These are phyloP conservation scores for Kwoniella europaea DNA, from an alignment of 768 basidiomycete species.

Conservation along the genomic window DNA sequence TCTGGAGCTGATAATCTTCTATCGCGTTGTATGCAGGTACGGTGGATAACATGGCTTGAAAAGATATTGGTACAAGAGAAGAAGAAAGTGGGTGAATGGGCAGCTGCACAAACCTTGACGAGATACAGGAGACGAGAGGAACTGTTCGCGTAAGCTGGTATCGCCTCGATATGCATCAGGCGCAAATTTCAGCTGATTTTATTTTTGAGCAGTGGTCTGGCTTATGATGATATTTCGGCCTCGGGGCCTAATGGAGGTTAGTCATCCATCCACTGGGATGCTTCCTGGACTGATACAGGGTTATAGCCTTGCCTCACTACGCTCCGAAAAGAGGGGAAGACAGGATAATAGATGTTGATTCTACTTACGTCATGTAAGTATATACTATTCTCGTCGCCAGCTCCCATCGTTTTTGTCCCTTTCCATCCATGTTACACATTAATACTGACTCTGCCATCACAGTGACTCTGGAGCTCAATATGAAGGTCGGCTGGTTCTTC, in stretches of 20 bases:
- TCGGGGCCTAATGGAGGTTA: constrained; percentile 81
- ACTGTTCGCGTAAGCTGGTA: constrained; percentile 54
- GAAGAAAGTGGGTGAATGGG: constrained; percentile 81
- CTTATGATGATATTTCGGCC: constrained; percentile 69
- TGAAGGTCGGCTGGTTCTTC: constrained; percentile 50
- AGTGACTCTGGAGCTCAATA: constrained; percentile 82
- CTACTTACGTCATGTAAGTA: constrained; percentile 85
- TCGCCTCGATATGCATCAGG: too few relatives aligned
- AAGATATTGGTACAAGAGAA: constrained; percentile 74
- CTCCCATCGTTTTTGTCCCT: background rate
- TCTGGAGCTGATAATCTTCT: too few relatives aligned
- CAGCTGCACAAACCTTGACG: constrained; percentile 77
- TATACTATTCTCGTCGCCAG: background rate
- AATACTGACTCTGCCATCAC: background rate
- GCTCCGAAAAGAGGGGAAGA: constrained; percentile 72
- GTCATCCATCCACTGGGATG: constrained; percentile 31
- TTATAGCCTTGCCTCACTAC: constrained; percentile 85
- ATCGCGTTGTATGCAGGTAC: too few relatives aligned
- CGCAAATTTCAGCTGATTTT: too few relatives aligned
- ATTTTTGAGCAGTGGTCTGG: too few relatives aligned
- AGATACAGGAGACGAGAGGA: constrained; percentile 48
- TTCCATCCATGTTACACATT: too few relatives aligned
- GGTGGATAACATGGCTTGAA: constrained; percentile 90
- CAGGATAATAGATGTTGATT: constrained; percentile 73
- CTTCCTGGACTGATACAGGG: background rate